Evolutionary conservation across 1,284 basidiomycete genomes (phyloP).

Genomic region (Boletus albobrunnescens): DNA sequence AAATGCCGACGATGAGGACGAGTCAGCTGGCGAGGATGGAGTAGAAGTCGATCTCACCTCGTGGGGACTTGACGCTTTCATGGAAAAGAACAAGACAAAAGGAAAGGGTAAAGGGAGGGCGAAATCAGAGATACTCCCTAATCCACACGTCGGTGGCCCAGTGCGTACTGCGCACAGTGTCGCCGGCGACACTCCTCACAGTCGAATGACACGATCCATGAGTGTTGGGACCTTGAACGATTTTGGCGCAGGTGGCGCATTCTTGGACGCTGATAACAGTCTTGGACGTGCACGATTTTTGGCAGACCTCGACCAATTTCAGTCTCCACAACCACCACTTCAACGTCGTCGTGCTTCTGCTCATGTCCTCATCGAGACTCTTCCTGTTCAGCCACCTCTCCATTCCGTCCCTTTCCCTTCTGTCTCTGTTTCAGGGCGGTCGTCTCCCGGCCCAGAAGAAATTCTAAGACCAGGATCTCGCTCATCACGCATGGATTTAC

Average conservation of each 20-base stretch:
- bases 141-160: conserved; percentile 43
- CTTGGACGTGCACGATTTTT: conserved; percentile 39
- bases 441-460: conserved; percentile 42
- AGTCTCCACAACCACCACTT: conserved; percentile 37
- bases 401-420: conserved; percentile 64
- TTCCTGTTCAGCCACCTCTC: conserved; percentile 41
- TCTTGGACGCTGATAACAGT: conserved; percentile 39
- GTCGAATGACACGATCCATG: conserved; percentile 50
- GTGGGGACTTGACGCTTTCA: conserved; percentile 76
- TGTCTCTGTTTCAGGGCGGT: conserved; percentile 44
- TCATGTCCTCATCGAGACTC: conserved; percentile 46
- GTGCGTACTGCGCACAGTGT: conserved; percentile 33
- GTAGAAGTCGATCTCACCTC: conserved; percentile 76
- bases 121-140: conserved; percentile 49
- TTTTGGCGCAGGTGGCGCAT: conserved; percentile 45
- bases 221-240: conserved; percentile 60
- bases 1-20: conserved; percentile 53
- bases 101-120: conserved; percentile 44
- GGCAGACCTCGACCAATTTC: conserved; percentile 48
- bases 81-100: conserved; percentile 59
- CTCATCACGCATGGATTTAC: conserved; percentile 32
- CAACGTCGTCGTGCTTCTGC: conserved; percentile 47
- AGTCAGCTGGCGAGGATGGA: conserved; percentile 46
- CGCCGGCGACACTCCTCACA: conserved; percentile 29
- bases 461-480: conserved; percentile 30